Evolutionary conservation across 768 basidiomycete species (phyloP), one percentile per base, ranked within the genome.

Genomic region (Dentipellis sp.): DNA sequence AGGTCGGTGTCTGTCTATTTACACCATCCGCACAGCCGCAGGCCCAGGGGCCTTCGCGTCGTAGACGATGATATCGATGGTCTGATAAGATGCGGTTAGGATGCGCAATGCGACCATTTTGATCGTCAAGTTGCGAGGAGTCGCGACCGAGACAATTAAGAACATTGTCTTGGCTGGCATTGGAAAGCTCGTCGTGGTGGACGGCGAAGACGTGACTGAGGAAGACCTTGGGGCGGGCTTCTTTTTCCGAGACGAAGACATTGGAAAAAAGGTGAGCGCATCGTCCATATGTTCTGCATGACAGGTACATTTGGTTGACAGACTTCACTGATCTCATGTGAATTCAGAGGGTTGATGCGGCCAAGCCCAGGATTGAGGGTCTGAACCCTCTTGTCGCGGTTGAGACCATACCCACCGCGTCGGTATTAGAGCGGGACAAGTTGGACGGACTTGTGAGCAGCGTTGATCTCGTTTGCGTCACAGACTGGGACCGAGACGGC

Each of bases 91-190:
- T 45, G n/a, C n/a, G 42, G 9, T 45, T 68, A 97, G 93, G 68
- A 97, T 95, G 92, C 82, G 92, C 63, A 93, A 89, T 68, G 93
- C 92, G 19, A 90, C 92, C 2, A 89, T 97, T 63, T 74, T 95
- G 22, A 78, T 97, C 37, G 73, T 94, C 17, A 81, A 80, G 38
- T 76, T 97, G 42, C 79, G 80, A 46, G 91, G 93, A 3, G 79
- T 88, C 39, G 93, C 97, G 40, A 92, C 93, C 7, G 97, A 99
- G 68, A 82, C 86, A 14, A 88, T 97, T 70, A 99, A 98, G 73
- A 99, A 99, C 67, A 88, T 99, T 66, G 95, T 98, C 16, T 80
- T 99, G 49, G 91, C 97, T 10, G 97, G 97, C 40, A 91, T 99
- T 55, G 97, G 97, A 22, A 86, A 82, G 67, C 72, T 99, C 58